Evolutionary conservation across 78 protist genomes (phyloP).

Genomic region (Emiliania huxleyi): DNA sequence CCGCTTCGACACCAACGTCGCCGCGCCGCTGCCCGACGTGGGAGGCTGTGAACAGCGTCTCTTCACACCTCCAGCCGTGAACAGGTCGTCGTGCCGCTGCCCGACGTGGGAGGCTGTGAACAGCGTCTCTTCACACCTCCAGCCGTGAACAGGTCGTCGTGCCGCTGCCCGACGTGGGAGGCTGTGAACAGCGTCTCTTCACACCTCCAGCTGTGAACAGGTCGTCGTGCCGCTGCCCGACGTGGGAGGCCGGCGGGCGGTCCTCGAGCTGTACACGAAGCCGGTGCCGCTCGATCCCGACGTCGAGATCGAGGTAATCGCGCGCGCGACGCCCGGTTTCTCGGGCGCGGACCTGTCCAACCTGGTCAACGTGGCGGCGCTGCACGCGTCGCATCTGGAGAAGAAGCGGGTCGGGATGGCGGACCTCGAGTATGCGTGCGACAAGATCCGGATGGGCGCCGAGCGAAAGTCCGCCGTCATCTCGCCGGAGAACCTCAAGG

Average conservation of each 20-base stretch:
- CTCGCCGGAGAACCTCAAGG: conserved; percentile 33
- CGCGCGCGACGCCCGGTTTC: conserved; percentile 80
- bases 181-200: no score
- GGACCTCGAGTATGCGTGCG: conserved; percentile 80
- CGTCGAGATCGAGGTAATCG: conserved; percentile 60
- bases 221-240: conserved; percentile 3
- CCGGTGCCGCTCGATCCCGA: conserved; percentile 17
- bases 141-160: no score
- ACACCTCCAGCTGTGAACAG: no score
- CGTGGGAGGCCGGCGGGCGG: conserved; percentile 62
- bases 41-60: no score
- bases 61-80: no score
- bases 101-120: no score
- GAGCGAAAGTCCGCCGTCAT: conserved; percentile 63
- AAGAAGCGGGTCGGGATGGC: conserved; percentile 48
- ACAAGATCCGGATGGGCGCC: conserved; percentile 87
- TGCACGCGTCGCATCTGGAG: conserved; percentile 68
- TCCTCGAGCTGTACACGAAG: conserved; percentile 42
- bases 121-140: no score
- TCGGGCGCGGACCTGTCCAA: conserved; percentile 87
- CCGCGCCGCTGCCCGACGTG: conserved; percentile 20
- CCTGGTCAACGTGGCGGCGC: conserved; percentile 86
- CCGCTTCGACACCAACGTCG: background rate
- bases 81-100: no score
- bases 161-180: no score